These are phyloP conservation scores for Annulohypoxylon bovei DNA, from an alignment of 495 filamentous ascomycete genomes.

Conservation along the genomic window DNA sequence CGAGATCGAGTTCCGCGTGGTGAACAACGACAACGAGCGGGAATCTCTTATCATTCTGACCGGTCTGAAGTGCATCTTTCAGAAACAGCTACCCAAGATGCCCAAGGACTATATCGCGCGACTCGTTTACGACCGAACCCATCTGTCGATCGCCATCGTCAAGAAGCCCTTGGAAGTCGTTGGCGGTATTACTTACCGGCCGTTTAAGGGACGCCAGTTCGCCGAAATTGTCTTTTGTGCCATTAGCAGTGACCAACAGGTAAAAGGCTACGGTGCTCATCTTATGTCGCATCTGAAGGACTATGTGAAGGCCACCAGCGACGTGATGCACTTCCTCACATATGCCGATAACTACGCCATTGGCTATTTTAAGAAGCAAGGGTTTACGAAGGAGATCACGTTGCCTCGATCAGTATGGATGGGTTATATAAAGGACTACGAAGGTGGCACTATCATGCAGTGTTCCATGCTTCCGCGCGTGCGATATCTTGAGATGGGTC, in stretches of 20 bases:
- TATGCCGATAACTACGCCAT: slow-evolving; percentile 99
- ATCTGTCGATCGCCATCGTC: slow-evolving; percentile 95
- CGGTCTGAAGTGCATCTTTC: slow-evolving; percentile 96
- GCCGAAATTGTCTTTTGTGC: slow-evolving; percentile 99
- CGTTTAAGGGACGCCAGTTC: slow-evolving; percentile 91
- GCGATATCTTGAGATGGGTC: slow-evolving; percentile 90
- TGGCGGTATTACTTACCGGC: slow-evolving; percentile 95
- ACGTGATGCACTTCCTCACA: slow-evolving; percentile 98
- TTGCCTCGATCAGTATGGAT: slow-evolving; percentile 92
- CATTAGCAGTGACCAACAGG: slow-evolving; percentile 97
- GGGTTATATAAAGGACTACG: slow-evolving; percentile 99
- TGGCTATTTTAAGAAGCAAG: slow-evolving; percentile 99
- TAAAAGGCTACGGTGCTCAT: slow-evolving; percentile 98
- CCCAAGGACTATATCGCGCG: slow-evolving; percentile 98
- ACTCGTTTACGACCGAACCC: slow-evolving; percentile 95
- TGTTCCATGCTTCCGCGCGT: slow-evolving; percentile 96
- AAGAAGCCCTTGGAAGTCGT: slow-evolving; percentile 96
- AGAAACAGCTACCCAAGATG: slow-evolving; percentile 99
- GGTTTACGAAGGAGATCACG: slow-evolving; percentile 98
- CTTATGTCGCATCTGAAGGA: slow-evolving; percentile 98
- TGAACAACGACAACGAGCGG: slow-evolving; percentile 91
- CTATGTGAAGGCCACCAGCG: slow-evolving; percentile 95
- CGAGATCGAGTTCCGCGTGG: slow-evolving; percentile 96
- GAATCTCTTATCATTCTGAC: slow-evolving; percentile 95
- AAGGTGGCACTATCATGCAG: slow-evolving; percentile 99